Evolutionary conservation across 352 stramenopile species (phyloP), one percentile per base, ranked within the genome.

Genomic region (Phytophthora kernoviae): DNA sequence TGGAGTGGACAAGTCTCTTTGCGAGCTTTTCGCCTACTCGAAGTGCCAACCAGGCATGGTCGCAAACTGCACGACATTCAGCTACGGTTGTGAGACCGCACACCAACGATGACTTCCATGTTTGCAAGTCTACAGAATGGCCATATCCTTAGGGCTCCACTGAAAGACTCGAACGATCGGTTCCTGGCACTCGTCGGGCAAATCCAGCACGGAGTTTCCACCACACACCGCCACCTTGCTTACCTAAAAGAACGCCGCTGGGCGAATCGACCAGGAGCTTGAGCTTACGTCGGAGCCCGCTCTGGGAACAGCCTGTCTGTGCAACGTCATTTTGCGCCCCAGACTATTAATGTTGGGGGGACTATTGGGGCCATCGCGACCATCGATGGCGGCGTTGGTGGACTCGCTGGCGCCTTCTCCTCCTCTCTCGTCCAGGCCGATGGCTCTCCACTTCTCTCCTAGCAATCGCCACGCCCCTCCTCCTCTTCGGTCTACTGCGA

Each of bases 131-230:
- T 96, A 21, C 79, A 89, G 60, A 98, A 98, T 62, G 77, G 87
- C 12, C 84, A 90, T 27, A 71, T 97, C 43, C 81, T 98, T 48
- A 64, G 83, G 14, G 86, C 88, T 47, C 71, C 76, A 7, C 78
- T 97, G 4, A 90, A 97, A 68, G 92, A 98, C 66, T 97, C 92
- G 32, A 98, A 98, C 69, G 92, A 98, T 65, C 85, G 92, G 30
- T 86, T 93, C 83, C 70, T 97, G 85, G 15, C 84, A 72, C 43
- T 84, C 85, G 22, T 96, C 90, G 20, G 85, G 75, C 36, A 88
- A 75, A 40, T 89, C 81, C 14, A 85, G 56, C 6, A 84, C 66
- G 1, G 66, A 54, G 45, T 59, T 78, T 17, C 71, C 68, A 6
- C 57, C 75, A 21, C n/a, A n/a, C n/a, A n/a, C 55, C 58, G 2